A percentile compares a stretch with the other conserved stretches of the same genome.
Evolutionary conservation across 371 early-diverging fungal genomes (phyloP).

Genomic region (Circinella minor): DNA sequence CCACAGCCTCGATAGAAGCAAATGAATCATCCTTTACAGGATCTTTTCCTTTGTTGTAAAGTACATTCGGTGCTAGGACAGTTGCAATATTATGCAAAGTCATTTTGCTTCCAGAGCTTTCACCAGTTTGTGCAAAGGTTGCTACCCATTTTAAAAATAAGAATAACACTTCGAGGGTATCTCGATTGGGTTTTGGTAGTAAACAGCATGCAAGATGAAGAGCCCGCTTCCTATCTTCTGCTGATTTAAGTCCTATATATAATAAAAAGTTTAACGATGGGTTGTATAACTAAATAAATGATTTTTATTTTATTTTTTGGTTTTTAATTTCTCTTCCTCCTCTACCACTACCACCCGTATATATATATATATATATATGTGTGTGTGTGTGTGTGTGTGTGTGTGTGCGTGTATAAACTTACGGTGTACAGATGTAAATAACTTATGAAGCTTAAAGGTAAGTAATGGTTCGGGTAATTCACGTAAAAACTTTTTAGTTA

Average conservation of each 20-base stretch:
- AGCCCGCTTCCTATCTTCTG: constrained; percentile 61
- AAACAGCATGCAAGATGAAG: constrained; percentile 84
- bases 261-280: not conserved
- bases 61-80: constrained; percentile 91
- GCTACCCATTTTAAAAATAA: constrained; percentile 87
- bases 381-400: too few species aligned
- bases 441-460: constrained; percentile 81
- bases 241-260: constrained; percentile 56
- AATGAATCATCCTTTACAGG: constrained; percentile 64
- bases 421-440: constrained; percentile 86
- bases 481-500: constrained; percentile 92
- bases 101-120: constrained; percentile 88
- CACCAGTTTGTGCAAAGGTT: constrained; percentile 67
- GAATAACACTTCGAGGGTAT: constrained; percentile 88
- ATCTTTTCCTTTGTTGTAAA: constrained; percentile 86
- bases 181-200: constrained; percentile 90
- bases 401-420: constrained; percentile 22
- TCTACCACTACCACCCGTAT: too few species aligned
- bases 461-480: constrained; percentile 95
- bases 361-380: too few species aligned
- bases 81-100: constrained; percentile 87
- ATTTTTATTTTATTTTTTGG: not conserved
- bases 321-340: too few species aligned
- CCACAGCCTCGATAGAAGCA: constrained; percentile 75
- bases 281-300: not conserved